A percentile compares a stretch with the other conserved stretches of the same genome.
Conservation (phyloP, 495 filamentous ascomycete genomes). For the Pseudotulostoma volvatum region DNA sequence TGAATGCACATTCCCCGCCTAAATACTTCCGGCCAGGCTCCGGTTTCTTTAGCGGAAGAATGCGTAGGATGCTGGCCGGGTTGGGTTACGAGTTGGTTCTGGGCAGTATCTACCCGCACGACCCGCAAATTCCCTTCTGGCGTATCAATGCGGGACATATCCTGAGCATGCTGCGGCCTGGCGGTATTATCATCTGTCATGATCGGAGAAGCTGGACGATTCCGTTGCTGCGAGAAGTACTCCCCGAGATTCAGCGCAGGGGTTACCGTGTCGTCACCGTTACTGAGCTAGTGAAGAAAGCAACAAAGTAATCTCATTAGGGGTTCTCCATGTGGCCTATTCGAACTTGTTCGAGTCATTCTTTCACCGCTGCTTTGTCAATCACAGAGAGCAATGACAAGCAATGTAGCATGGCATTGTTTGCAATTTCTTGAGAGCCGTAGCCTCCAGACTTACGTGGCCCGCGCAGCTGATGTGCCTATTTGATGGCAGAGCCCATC, state of each 20-base stretch:
- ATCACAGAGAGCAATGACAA: too few relatives aligned
- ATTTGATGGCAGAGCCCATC: too few relatives aligned
- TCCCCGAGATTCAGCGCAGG: slow-evolving; percentile 48
- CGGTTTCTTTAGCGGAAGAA: slow-evolving; percentile 56
- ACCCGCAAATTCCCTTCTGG: slow-evolving; percentile 54
- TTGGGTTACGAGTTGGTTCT: slow-evolving; percentile 53
- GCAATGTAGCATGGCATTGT: too few relatives aligned
- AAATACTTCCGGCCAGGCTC: slow-evolving; percentile 67
- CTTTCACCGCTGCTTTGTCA: too few relatives aligned
- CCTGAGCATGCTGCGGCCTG: slow-evolving; percentile 56
- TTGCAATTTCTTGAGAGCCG: too few relatives aligned
- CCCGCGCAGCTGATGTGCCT: too few relatives aligned
- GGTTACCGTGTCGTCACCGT: slow-evolving; percentile 56
- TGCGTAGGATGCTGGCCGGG: slow-evolving; percentile 37
- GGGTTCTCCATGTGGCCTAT: too few relatives aligned
- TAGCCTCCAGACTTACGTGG: too few relatives aligned
- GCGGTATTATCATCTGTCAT: slow-evolving; percentile 68
- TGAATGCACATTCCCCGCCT: slow-evolving; percentile 17
- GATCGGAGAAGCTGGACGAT: slow-evolving; percentile 64
- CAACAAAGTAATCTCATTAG: too few relatives aligned
- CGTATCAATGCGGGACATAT: slow-evolving; percentile 64
- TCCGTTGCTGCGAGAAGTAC: slow-evolving; percentile 53
- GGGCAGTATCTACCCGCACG: slow-evolving; percentile 74
- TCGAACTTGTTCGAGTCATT: too few relatives aligned
- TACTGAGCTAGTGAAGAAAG: slow-evolving; percentile 40